A percentile compares a stretch with the other conserved stretches of the same genome.
Evolutionary conservation across 202 grass and related monocot species (phyloP).

Genomic region (Carex sylvatica): DNA sequence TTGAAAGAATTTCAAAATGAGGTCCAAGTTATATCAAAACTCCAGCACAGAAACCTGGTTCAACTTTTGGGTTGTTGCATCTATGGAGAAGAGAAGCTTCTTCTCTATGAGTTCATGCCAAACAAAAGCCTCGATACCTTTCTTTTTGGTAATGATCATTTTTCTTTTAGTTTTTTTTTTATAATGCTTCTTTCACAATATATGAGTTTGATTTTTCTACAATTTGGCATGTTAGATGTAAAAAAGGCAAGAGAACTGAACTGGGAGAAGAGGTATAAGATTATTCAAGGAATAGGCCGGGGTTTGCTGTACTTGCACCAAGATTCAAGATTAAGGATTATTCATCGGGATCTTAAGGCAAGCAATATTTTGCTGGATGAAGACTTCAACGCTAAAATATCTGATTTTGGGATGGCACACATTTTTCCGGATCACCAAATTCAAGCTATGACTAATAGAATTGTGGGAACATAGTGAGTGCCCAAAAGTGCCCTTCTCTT

Average conservation of each 20-base stretch:
- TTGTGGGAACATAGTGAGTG: slow-evolving; percentile 68
- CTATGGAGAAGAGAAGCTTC: slow-evolving; percentile 65
- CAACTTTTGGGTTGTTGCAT: slow-evolving; percentile 66
- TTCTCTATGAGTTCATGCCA: slow-evolving; percentile 73
- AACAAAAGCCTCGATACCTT: slow-evolving; percentile 70
- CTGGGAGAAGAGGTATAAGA: slow-evolving; percentile 48
- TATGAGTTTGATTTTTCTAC: not conserved
- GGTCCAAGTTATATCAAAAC: slow-evolving; percentile 55
- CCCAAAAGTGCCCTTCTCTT: not conserved
- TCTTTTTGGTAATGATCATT: slow-evolving; percentile 48
- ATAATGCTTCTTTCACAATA: not conserved
- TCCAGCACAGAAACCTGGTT: slow-evolving; percentile 69
- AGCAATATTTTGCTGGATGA: slow-evolving; percentile 66
- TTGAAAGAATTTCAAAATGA: slow-evolving; percentile 69
- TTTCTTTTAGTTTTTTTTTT: not conserved
- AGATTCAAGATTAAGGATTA: slow-evolving; percentile 69
- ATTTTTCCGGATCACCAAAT: slow-evolving; percentile 61
- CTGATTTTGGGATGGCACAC: slow-evolving; percentile 71
- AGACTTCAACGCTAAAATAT: slow-evolving; percentile 69
- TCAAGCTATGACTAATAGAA: slow-evolving; percentile 53
- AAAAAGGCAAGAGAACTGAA: slow-evolving; percentile 26
- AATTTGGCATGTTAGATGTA: slow-evolving; percentile 27
- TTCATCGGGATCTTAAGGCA: slow-evolving; percentile 70
- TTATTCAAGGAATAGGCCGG: slow-evolving; percentile 53
- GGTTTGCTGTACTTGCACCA: slow-evolving; percentile 70